Percentiles rank a stretch among this genome's conserved stretches.
These are phyloP conservation scores for Ogataea minuta DNA, from an alignment of 805 yeast genomes.

Conservation along the genomic window DNA sequence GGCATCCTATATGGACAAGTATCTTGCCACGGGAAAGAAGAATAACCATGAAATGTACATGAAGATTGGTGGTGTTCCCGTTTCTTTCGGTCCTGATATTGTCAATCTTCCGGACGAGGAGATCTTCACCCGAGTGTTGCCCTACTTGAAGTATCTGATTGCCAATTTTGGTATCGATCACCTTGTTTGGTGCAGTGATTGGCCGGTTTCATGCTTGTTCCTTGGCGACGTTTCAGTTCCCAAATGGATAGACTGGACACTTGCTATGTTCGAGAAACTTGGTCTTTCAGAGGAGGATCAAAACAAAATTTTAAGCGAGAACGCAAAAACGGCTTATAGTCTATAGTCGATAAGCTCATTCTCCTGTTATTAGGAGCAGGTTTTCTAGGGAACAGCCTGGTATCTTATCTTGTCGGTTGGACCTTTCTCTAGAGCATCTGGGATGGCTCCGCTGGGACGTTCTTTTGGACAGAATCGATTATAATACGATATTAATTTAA, in stretches of 20 bases:
- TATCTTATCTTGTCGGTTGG: too few relatives aligned
- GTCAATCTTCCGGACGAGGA: slow-evolving; percentile 1
- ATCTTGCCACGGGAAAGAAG: slow-evolving; percentile 8
- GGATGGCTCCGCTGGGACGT: slow-evolving; percentile 11
- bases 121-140: slow-evolving; percentile 25
- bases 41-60: slow-evolving; percentile 6
- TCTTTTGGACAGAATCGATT: slow-evolving; percentile 2
- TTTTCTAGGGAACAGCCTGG: too few relatives aligned
- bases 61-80: slow-evolving; percentile 14
- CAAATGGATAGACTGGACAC: too few relatives aligned
- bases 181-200: slow-evolving; percentile 12
- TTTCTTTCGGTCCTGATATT: slow-evolving; percentile 6
- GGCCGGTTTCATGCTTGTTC: slow-evolving; percentile 10
- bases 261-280: too few relatives aligned
- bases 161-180: slow-evolving; percentile 46
- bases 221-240: slow-evolving; percentile 3
- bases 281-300: too few relatives aligned
- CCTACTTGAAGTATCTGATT: slow-evolving; percentile 34
- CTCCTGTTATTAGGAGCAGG: too few relatives aligned
- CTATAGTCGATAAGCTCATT: too few relatives aligned
- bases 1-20: slow-evolving; percentile 23
- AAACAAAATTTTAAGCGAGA: too few relatives aligned
- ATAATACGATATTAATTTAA: slow-evolving; percentile 2
- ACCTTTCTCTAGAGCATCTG: slow-evolving; percentile 8
- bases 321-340: too few relatives aligned